Base-by-base conservation (phyloP, 2,329 filamentous ascomycete genomes). In the Celoporthe dispersa region DNA sequence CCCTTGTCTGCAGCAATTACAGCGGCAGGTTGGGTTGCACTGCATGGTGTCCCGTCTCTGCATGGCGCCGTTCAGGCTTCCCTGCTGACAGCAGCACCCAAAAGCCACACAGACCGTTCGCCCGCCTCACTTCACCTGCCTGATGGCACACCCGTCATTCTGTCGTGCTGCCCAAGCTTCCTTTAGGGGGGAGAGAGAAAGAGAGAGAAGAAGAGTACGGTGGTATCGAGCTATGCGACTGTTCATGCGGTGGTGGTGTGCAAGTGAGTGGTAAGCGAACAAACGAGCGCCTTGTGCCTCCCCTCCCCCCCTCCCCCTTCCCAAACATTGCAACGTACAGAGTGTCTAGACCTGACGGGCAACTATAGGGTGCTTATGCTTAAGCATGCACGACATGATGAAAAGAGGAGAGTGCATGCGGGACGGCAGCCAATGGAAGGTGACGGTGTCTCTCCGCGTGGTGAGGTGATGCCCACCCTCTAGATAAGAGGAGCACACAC, bases 211-310 rank as follows among this genome's bases (percentile, higher is more conserved):
- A 16, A 7, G 28, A 19, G 3, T n/a, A n/a, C n/a, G 57, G 57
- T 60, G 11, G 57, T 37, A 60, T 35, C 11, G 16, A 33, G 33
- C 33, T n/a, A 19, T 60, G 31, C 57, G 33, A 60, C 16, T 39
- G 33, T 60, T 60, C 33, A 60, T 60, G 57, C 57, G 12, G 53
- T 57, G 53, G 53, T 55, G 28, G 53, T 57, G 53, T 31, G 33
- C 3, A 12, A 33, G 31, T 16, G 14, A n/a, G 37, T 39, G 37
- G 7, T 22, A 22, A 60, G 19, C 31, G 19, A n/a, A 48, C 11
- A 11, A 60, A 33, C 31, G 57, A 57, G 19, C 12, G n/a, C 19
- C 53, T 19, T 3, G n/a, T 16, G 12, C 14, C 39, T 1, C 39
- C 11, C 37, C 37, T 12, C 37, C 37, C 37, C 37, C 1, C 12